Conservation (phyloP, 164 flowering plant genomes). For the Aristolochia californica region DNA sequence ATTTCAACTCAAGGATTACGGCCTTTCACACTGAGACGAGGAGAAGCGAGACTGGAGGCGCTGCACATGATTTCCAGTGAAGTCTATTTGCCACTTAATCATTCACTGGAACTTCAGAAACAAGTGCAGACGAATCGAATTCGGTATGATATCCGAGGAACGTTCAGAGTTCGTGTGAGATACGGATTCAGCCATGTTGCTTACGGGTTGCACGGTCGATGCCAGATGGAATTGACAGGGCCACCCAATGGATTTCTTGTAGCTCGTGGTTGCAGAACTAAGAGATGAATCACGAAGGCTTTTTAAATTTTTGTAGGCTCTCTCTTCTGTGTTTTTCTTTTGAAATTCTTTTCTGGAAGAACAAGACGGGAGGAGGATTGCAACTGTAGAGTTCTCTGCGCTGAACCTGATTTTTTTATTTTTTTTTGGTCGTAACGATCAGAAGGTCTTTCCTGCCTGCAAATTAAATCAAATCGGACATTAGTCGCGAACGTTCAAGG, state of each 20-base stretch:
- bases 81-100: constrained; percentile 46
- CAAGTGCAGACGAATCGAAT: constrained; percentile 50
- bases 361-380: too few species aligned
- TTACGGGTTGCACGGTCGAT: constrained; percentile 58
- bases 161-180: constrained; percentile 42
- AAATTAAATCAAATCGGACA: too few species aligned
- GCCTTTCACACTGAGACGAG: constrained; percentile 43
- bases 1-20: constrained; percentile 43
- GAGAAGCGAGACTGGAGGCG: constrained; percentile 32
- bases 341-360: too few species aligned
- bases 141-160: constrained; percentile 42
- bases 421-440: too few species aligned
- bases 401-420: too few species aligned
- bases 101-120: constrained; percentile 38
- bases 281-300: too few species aligned
- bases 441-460: too few species aligned
- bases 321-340: neutral
- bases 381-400: too few species aligned
- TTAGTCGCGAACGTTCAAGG: too few species aligned
- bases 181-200: constrained; percentile 49
- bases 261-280: constrained; percentile 48
- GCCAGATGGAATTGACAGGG: constrained; percentile 61
- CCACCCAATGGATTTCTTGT: constrained; percentile 69
- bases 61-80: constrained; percentile 60
- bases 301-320: too few species aligned